phyloP scores from a whole-genome alignment of 306 rosid genomes.

The Lathyrus oleraceus region DNA sequence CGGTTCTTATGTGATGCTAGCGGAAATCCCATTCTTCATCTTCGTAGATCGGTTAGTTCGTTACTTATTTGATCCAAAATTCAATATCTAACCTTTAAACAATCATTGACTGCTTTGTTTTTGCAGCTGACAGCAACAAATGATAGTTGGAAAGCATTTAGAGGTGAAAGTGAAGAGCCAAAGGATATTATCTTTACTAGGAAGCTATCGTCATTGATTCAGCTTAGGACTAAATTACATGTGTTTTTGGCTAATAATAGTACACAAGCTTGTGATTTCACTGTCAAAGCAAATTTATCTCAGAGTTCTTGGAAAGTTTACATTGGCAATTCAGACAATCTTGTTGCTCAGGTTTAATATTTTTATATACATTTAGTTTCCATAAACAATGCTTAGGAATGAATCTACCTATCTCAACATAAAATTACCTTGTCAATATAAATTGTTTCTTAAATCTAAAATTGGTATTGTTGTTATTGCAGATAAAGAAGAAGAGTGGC shows the following conservation, averaged over 20 bases:
- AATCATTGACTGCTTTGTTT: background rate
- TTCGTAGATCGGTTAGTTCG: slow-evolving; percentile 39
- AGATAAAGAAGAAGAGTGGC: slow-evolving; percentile 44
- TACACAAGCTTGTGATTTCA: slow-evolving; percentile 46
- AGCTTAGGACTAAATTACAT: slow-evolving; percentile 36
- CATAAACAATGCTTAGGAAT: too few species aligned
- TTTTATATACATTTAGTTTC: too few species aligned
- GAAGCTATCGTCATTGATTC: slow-evolving; percentile 40
- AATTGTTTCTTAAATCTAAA: too few species aligned
- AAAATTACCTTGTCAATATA: background rate
- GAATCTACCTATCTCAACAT: too few species aligned
- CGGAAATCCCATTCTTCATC: slow-evolving; percentile 39
- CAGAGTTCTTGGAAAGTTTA: slow-evolving; percentile 45
- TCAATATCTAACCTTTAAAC: too few species aligned
- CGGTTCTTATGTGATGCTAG: slow-evolving; percentile 44
- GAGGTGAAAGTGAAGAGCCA: slow-evolving; percentile 46
- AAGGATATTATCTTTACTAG: slow-evolving; percentile 39
- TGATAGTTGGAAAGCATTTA: slow-evolving; percentile 52
- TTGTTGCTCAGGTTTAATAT: slow-evolving; percentile 45
- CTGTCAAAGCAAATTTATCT: slow-evolving; percentile 40
- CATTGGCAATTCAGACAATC: slow-evolving; percentile 45
- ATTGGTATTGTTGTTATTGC: background rate
- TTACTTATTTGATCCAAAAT: too few species aligned
- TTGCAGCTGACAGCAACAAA: slow-evolving; percentile 33
- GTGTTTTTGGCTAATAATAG: slow-evolving; percentile 53